Conservation (phyloP, 106 monocot species). For the Dendrobium officinale region DNA sequence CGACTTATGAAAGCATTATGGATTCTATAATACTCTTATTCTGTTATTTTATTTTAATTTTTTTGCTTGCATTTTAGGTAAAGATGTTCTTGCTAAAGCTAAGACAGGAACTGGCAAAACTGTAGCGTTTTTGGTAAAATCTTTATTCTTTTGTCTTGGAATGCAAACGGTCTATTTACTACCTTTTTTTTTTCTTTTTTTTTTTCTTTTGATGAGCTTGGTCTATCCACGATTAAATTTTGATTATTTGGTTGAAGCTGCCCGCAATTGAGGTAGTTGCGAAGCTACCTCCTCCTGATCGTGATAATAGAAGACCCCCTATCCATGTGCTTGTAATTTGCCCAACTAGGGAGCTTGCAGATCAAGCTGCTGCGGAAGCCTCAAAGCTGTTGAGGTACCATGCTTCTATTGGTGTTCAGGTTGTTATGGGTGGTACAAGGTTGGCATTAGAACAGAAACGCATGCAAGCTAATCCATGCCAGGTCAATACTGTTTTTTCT, state of each 20-base stretch:
- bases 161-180: background rate
- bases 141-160: constrained; percentile 3
- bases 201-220: background rate
- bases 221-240: background rate
- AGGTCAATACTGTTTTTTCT: constrained; percentile 33
- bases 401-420: constrained; percentile 78
- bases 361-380: constrained; percentile 85
- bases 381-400: constrained; percentile 65
- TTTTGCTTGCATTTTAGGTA: constrained; percentile 41
- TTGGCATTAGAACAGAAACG: constrained; percentile 79
- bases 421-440: constrained; percentile 90
- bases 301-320: constrained; percentile 71
- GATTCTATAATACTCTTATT: background rate
- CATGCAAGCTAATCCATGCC: constrained; percentile 88
- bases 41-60: background rate
- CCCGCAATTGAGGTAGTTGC: constrained; percentile 83
- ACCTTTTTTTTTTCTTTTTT: background rate
- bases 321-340: constrained; percentile 88
- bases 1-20: background rate
- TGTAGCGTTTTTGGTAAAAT: constrained; percentile 88
- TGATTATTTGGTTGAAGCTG: constrained; percentile 37
- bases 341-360: constrained; percentile 94
- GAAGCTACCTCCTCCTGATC: constrained; percentile 61
- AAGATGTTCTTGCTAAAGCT: constrained; percentile 98
- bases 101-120: constrained; percentile 98